These are phyloP conservation scores for Emericellopsis atlantica DNA, from an alignment of 2,329 filamentous ascomycete genomes.

Conservation along the genomic window DNA sequence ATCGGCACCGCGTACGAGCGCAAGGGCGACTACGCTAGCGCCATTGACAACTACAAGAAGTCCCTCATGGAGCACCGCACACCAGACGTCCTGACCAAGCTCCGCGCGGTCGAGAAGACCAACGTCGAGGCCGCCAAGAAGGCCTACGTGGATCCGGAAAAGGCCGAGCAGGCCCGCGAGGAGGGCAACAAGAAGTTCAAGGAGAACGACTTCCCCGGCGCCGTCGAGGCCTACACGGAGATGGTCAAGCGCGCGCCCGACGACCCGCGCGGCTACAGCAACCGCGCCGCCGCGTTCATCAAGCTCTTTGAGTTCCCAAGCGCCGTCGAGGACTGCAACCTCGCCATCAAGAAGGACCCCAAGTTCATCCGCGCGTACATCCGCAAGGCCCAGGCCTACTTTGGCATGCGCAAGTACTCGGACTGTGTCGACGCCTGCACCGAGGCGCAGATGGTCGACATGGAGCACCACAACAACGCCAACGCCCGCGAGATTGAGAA, in stretches of 20 bases:
- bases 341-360: conserved; percentile 79
- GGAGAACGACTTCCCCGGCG: conserved; percentile 86
- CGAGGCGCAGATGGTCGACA: conserved; percentile 68
- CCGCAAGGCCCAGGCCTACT: conserved; percentile 88
- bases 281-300: conserved; percentile 91
- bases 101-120: conserved; percentile 78
- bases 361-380: conserved; percentile 94
- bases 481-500: conserved; percentile 86
- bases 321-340: conserved; percentile 84
- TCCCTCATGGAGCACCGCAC: conserved; percentile 95
- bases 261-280: conserved; percentile 90
- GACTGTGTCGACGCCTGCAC: conserved; percentile 84
- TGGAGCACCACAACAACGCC: conserved; percentile 52
- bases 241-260: conserved; percentile 94
- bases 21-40: conserved; percentile 63
- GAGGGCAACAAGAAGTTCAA: conserved; percentile 97
- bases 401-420: conserved; percentile 97
- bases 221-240: conserved; percentile 86
- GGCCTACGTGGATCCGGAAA: conserved; percentile 78
- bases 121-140: conserved; percentile 65
- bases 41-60: conserved; percentile 83
- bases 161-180: conserved; percentile 91
- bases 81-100: conserved; percentile 84
- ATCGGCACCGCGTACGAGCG: conserved; percentile 94
- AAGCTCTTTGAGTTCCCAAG: conserved; percentile 94